Base-by-base conservation (phyloP, 2,329 filamentous ascomycete genomes). In the Penicillium polonicum region DNA sequence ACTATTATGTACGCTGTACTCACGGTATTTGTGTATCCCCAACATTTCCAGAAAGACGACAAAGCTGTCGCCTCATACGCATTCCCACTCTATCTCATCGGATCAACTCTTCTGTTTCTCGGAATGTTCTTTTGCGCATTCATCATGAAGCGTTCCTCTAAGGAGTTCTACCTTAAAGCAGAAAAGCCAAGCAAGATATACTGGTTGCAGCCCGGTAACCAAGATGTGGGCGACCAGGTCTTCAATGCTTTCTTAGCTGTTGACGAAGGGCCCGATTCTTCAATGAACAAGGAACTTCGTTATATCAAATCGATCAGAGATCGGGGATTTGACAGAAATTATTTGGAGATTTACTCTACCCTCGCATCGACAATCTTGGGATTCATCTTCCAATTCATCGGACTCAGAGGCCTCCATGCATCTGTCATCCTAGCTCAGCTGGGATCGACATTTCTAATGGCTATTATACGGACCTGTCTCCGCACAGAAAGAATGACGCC, bases 361-460 rank as follows among this genome's bases (percentile, higher is more conserved):
- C 54, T 76, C 9, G 17, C 44, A 0, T 48, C 69, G 1, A 73
- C 73, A 0, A 55, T 73, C 12, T 2, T 69, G 4, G 75, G 74
- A 1, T 78, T 74, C 19, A 60, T 77, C 3, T 45, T 72, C 1
- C 75, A 78, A 51, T 78, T 78, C 31, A 61, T 77, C 8, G 75
- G 75, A 2, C 61, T 75, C 2, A 65, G 75, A 48, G 74, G 71
- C 1, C 62, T 77, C 5, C 72, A 77, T 50, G 64, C 73, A 1
- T 73, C 72, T 0, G 72, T 77, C 8, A 71, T 70, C 17, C 54
- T 78, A 2, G 65, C 68, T 27, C 70, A 76, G 38, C 36, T 76
- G 21, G 73, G 71, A 0, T 69, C 70, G 1, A 74, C 71, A 0
- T 61, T 77, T 2, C 7, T 75, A 2, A 77, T 77, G 75, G 65